Conservation (phyloP, 805 yeast genomes). For the Saccharomycopsis selenospora region DNA sequence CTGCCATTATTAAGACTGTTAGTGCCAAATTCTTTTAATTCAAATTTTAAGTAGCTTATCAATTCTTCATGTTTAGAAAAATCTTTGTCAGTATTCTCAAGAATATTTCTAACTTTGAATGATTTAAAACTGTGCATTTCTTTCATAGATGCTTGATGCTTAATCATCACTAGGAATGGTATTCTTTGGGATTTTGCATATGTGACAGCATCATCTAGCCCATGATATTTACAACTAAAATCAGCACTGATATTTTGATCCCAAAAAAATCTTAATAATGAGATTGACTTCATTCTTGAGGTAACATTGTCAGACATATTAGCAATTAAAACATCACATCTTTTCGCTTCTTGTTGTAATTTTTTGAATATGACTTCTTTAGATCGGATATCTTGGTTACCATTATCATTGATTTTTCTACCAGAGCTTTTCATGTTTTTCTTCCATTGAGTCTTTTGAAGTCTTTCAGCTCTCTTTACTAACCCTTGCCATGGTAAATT, state of each 20-base stretch:
- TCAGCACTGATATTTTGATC: conserved; percentile 73
- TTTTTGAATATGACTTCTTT: conserved; percentile 31
- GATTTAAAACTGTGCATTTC: conserved; percentile 57
- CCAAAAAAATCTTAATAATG: conserved; percentile 65
- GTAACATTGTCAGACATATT: conserved; percentile 53
- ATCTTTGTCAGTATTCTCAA: conserved; percentile 59
- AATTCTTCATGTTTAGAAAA: conserved; percentile 58
- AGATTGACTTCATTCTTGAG: conserved; percentile 41
- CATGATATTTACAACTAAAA: conserved; percentile 37
- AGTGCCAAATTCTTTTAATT: conserved; percentile 22
- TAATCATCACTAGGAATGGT: conserved; percentile 69
- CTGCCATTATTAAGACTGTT: conserved; percentile 8
- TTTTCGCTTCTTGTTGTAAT: conserved; percentile 34
- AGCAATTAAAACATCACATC: conserved; percentile 80
- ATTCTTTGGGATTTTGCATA: conserved; percentile 65
- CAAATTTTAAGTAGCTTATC: not conserved
- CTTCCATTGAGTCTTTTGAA: conserved; percentile 33
- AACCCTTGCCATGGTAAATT: conserved; percentile 69
- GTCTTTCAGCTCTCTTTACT: conserved; percentile 43
- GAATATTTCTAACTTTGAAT: conserved; percentile 59
- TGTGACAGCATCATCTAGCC: conserved; percentile 57
- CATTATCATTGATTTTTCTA: too few species aligned
- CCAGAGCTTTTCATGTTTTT: conserved; percentile 19
- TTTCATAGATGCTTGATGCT: conserved; percentile 45
- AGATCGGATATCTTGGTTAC: conserved; percentile 26